Conservation (phyloP, 2,329 filamentous ascomycete species). For the Ophiostoma populinum region DNA sequence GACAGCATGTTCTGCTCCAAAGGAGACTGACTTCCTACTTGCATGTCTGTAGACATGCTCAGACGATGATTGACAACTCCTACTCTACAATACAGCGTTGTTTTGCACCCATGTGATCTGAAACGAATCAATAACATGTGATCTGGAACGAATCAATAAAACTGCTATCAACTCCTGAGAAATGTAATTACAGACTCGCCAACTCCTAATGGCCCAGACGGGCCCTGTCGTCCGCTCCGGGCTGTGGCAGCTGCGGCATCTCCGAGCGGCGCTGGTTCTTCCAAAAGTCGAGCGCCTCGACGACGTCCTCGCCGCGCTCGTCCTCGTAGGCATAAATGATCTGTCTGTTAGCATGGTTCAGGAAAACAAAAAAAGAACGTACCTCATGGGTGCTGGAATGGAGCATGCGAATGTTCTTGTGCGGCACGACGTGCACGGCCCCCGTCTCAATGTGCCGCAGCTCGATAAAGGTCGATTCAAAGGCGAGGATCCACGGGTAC, state of each 20-base stretch:
- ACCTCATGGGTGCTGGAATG: constrained; percentile 96
- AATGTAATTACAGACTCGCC: too few species aligned
- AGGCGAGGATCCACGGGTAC: constrained; percentile 92
- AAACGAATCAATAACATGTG: too few species aligned
- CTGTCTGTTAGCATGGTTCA: constrained; percentile 28
- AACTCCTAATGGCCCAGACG: constrained; percentile 1
- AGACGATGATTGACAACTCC: too few species aligned
- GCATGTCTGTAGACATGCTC: too few species aligned
- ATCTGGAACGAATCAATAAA: too few species aligned
- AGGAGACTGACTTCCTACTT: background rate
- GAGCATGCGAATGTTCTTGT: constrained; percentile 93
- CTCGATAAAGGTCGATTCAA: constrained; percentile 95
- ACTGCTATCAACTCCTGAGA: too few species aligned
- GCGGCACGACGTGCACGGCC: constrained; percentile 87
- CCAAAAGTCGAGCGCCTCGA: constrained; percentile 96
- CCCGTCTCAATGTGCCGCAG: constrained; percentile 89
- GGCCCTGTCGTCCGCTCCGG: background rate
- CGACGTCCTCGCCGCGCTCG: constrained; percentile 79
- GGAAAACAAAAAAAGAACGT: constrained; percentile 17
- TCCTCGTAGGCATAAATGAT: constrained; percentile 97
- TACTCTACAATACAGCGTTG: too few species aligned
- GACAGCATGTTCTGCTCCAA: too few species aligned
- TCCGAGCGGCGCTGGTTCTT: constrained; percentile 39
- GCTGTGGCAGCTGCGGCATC: constrained; percentile 7
- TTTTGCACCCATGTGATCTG: too few species aligned